Evolutionary conservation across 1,284 basidiomycete species (phyloP).

Genomic region (Neolentinus lepideus): DNA sequence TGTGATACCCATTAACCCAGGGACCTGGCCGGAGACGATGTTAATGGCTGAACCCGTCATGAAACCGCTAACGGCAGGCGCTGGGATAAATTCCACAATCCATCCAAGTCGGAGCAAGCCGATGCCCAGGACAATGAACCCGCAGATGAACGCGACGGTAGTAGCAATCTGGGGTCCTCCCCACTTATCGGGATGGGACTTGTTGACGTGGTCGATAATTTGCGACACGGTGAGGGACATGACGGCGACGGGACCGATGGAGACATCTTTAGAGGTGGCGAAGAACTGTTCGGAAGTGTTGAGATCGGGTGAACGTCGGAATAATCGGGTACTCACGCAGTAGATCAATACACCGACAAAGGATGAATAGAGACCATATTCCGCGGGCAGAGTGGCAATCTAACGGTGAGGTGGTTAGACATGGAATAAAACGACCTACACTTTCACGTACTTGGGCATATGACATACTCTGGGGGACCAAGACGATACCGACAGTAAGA

Average conservation of each 20-base stretch:
- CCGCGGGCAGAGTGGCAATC: conserved; percentile 78
- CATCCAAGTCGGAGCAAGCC: conserved; percentile 89
- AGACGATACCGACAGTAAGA: conserved; percentile 85
- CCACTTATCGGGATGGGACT: conserved; percentile 48
- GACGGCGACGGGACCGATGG: conserved; percentile 94
- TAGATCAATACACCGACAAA: conserved; percentile 88
- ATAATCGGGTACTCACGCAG: conserved; percentile 43
- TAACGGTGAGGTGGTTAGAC: conserved; percentile 23
- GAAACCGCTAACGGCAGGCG: conserved; percentile 89
- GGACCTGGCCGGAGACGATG: conserved; percentile 82
- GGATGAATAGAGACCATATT: conserved; percentile 95
- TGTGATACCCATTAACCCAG: conserved; percentile 78
- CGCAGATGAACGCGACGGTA: conserved; percentile 82
- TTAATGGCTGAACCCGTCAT: conserved; percentile 90
- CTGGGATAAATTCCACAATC: conserved; percentile 93
- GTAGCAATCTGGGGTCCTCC: conserved; percentile 74
- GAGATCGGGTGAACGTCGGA: conserved; percentile 6
- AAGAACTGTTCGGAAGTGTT: conserved; percentile 49
- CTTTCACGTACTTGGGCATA: conserved; percentile 52
- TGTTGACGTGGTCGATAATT: conserved; percentile 65
- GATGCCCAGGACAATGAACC: conserved; percentile 87
- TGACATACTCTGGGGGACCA: conserved; percentile 87
- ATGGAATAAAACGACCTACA: too few relatives aligned
- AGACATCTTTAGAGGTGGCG: conserved; percentile 93
- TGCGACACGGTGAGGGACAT: conserved; percentile 90